phyloP scores from a whole-genome alignment of 305 asterid genomes.

The Solanum hybrid region DNA sequence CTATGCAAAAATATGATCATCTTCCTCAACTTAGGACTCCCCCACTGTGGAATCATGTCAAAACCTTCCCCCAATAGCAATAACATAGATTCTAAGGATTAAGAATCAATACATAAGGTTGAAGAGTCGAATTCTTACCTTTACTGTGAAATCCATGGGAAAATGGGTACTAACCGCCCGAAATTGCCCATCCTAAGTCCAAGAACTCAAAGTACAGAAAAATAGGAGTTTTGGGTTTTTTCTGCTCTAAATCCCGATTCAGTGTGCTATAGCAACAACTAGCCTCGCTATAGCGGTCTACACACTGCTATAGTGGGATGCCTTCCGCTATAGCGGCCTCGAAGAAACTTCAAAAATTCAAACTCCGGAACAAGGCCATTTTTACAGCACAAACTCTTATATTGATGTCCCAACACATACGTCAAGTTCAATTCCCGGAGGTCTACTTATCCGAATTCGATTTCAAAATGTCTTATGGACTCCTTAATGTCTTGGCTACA shows the following conservation, averaged over 20 bases:
- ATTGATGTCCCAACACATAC: not conserved
- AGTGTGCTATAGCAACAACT: not conserved
- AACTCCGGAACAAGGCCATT: not conserved
- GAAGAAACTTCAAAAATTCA: too few species aligned
- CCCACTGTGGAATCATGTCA: not conserved
- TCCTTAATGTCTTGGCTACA: not conserved
- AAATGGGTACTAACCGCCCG: not conserved
- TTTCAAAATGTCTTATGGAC: not conserved
- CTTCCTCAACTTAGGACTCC: not conserved
- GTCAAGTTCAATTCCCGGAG: not conserved
- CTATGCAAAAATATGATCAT: not conserved
- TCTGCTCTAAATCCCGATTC: not conserved
- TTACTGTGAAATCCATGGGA: not conserved
- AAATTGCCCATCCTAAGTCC: not conserved
- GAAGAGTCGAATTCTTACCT: not conserved
- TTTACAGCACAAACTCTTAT: not conserved
- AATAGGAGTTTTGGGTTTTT: not conserved
- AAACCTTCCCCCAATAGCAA: not conserved
- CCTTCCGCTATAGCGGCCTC: not conserved
- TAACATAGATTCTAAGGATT: not conserved
- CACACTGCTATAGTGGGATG: not conserved
- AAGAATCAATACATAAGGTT: too few species aligned
- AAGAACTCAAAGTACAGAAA: not conserved
- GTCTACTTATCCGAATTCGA: not conserved
- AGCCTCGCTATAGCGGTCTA: not conserved